These are phyloP conservation scores for Microbotryum violaceum DNA, from an alignment of 1,284 basidiomycete species.

Conservation along the genomic window DNA sequence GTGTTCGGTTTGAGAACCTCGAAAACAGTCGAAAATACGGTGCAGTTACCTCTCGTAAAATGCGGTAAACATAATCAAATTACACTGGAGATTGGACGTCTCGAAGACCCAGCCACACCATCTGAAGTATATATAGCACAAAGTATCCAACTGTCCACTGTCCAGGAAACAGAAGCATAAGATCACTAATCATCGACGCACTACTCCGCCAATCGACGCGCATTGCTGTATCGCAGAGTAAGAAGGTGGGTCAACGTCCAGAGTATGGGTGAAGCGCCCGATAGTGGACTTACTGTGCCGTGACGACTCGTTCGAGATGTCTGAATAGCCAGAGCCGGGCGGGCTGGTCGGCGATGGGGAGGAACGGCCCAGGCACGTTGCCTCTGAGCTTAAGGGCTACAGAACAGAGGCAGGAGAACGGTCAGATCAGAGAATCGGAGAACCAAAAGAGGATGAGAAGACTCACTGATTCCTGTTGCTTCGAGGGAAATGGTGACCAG, in stretches of 20 bases:
- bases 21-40: too few species aligned
- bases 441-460: too few species aligned
- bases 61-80: too few species aligned
- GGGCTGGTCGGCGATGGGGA: constrained; percentile 48
- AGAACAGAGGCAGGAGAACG: neutral
- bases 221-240: constrained; percentile 7
- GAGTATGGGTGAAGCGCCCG: too few species aligned
- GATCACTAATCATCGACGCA: too few species aligned
- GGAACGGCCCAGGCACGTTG: constrained; percentile 50
- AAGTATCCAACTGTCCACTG: too few species aligned
- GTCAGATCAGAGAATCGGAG: neutral
- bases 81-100: too few species aligned
- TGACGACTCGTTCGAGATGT: constrained; percentile 43
- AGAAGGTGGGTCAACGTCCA: neutral
- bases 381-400: constrained; percentile 58
- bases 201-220: constrained; percentile 18
- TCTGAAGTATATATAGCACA: too few species aligned
- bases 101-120: too few species aligned
- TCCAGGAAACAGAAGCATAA: too few species aligned
- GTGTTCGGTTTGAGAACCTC: too few species aligned
- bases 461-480: constrained; percentile 61
- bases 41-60: too few species aligned
- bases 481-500: constrained; percentile 83
- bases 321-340: constrained; percentile 53
- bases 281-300: constrained; percentile 11